These are phyloP conservation scores for Priceomyces medius DNA, from an alignment of 805 yeast genomes.

Conservation along the genomic window DNA sequence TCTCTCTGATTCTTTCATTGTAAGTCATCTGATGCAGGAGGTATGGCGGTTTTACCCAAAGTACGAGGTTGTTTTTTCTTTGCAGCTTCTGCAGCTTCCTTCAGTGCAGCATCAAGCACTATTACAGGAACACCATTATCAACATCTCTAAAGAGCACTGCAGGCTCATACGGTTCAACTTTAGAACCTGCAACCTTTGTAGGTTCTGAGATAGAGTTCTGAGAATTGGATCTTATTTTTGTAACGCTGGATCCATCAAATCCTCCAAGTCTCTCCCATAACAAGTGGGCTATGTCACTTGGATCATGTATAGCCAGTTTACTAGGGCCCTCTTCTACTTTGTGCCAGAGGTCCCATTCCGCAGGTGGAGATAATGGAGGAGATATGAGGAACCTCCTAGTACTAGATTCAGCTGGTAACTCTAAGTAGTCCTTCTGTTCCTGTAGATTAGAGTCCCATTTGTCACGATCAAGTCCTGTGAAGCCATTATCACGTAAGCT, in stretches of 20 bases:
- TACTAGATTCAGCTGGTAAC: conserved; percentile 39
- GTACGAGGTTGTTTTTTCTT: conserved; percentile 9
- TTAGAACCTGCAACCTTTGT: conserved; percentile 7
- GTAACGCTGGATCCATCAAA: conserved; percentile 33
- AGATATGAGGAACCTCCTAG: conserved; percentile 40
- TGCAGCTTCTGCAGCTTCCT: conserved; percentile 10
- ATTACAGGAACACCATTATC: conserved; percentile 42
- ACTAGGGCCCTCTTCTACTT: conserved; percentile 42
- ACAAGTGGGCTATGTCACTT: conserved; percentile 38
- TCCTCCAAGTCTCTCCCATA: conserved; percentile 46
- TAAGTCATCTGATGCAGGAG: conserved; percentile 21
- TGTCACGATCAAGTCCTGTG: conserved; percentile 8
- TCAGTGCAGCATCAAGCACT: conserved; percentile 32
- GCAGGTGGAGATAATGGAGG: conserved; percentile 46
- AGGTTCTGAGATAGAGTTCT: background rate
- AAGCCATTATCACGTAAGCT: conserved; percentile 35
- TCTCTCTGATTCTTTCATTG: background rate
- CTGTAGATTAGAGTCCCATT: conserved; percentile 12
- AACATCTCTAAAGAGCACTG: conserved; percentile 37
- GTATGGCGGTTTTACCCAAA: conserved; percentile 35
- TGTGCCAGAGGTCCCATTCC: conserved; percentile 45
- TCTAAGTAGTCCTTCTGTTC: conserved; percentile 31
- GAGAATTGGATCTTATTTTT: background rate
- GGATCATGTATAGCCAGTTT: conserved; percentile 35
- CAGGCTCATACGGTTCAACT: conserved; percentile 23